Evolutionary conservation across 257 asterid species (phyloP).

Genomic region (Coffea canephora): DNA sequence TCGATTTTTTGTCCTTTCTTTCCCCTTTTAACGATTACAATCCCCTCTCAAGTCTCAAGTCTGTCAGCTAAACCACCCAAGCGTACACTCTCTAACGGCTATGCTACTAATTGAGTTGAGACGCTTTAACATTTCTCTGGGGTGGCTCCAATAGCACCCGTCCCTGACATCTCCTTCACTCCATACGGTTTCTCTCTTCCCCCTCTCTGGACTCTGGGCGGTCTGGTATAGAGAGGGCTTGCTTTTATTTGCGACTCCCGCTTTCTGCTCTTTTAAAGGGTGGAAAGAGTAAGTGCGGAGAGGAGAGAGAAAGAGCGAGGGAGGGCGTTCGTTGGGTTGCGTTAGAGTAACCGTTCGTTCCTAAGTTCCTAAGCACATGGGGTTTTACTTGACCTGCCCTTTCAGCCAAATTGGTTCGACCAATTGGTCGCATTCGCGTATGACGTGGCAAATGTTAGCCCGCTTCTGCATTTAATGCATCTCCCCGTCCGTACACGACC

Average conservation of each 20-base stretch:
- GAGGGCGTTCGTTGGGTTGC: constrained; percentile 10
- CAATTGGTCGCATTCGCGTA: no score
- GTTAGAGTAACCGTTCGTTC: background rate
- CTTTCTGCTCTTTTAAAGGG: constrained; percentile 71
- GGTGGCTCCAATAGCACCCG: background rate
- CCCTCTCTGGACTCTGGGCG: background rate
- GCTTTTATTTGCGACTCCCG: constrained; percentile 55
- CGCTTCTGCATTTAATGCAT: no score
- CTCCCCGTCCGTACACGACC: no score
- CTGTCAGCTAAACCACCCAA: background rate
- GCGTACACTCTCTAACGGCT: background rate
- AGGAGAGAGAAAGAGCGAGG: background rate
- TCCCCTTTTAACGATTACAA: background rate
- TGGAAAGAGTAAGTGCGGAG: constrained; percentile 14
- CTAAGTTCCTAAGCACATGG: no score
- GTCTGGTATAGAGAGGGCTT: background rate
- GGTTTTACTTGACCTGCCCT: background rate
- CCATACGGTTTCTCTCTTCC: constrained; percentile 27
- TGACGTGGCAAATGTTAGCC: no score
- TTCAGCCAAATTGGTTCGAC: no score
- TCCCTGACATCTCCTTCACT: constrained; percentile 14
- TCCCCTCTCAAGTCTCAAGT: background rate
- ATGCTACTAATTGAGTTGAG: background rate
- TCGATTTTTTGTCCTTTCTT: background rate
- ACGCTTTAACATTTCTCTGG: background rate